Base-by-base conservation (phyloP, 208 protist species). In the Acanthamoeba comandoni region DNA sequence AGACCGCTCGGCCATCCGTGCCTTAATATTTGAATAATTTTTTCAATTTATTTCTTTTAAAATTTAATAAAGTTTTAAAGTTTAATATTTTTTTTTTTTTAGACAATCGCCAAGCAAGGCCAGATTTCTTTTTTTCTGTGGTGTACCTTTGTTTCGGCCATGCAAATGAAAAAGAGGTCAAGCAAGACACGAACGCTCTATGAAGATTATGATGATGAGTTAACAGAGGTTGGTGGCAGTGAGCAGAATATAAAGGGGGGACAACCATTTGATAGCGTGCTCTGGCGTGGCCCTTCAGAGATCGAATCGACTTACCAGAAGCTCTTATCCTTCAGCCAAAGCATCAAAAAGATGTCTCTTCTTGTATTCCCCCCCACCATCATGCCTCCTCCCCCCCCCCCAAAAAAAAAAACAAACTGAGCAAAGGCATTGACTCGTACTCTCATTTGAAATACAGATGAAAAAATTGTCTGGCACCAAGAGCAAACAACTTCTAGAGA, bases 271-370 rank as follows among this genome's bases (percentile, higher is more conserved):
- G 73, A 82, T 9, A 29, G 60, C 48, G 48, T 60, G 9, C 73
- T 53, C 2, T 65, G 58, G 58, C 58, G 58, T 26, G 58, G 24
- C 22, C 22, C 13, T 82, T 24, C 51, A 24, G 60, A 55, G 48
- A 60, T 43, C 22, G 70, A 39, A 11, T 79, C 35, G 7, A 39
- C 65, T 35, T 26, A 65, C 58, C 58, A 26, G 5, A 82, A 82
- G 39, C 73, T 82, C 48, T 17, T 82, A 15, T 48, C 73, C 43
- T 82, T 82, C 73, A 82, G 17, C 73, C 51, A 82, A 26, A 22
- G 51, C 49, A 53, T 82, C 48, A 82, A 60, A 9, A 82, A 60
- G 49, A 82, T 82, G 15, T 53, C 73, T 7, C 51, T 35, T 13
- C 49, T 82, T 15, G 73, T 82, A 82, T 26, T 48, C 3, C 31